Evolutionary conservation across 768 basidiomycete species (phyloP).

Genomic region (Hygrocybe coccinea): DNA sequence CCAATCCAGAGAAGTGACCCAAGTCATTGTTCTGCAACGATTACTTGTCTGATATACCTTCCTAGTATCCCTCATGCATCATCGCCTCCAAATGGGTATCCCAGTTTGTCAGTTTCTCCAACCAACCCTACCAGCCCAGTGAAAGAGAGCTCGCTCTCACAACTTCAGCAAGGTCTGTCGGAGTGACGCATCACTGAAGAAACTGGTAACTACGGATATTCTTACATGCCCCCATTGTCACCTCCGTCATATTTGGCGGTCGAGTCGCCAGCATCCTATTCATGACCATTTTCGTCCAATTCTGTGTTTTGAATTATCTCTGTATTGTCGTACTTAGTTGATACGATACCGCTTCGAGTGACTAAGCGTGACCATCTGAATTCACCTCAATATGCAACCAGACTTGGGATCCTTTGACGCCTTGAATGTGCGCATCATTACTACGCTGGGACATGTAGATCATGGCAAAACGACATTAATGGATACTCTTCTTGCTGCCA

Average conservation of each 20-base stretch:
- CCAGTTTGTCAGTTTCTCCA: conserved; percentile 67
- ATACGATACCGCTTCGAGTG: too few relatives aligned
- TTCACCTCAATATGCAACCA: not conserved
- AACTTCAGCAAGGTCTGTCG: conserved; percentile 12
- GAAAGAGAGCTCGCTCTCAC: conserved; percentile 53
- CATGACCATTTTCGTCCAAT: too few relatives aligned
- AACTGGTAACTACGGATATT: not conserved
- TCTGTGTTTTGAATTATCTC: too few relatives aligned
- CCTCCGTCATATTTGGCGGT: too few relatives aligned
- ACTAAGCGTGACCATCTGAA: too few relatives aligned
- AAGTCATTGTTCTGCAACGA: not conserved
- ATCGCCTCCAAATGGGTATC: conserved; percentile 56
- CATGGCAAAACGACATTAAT: conserved; percentile 96
- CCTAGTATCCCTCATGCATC: conserved; percentile 89
- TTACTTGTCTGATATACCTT: conserved; percentile 13
- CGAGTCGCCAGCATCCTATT: too few relatives aligned
- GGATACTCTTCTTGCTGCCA: conserved; percentile 92
- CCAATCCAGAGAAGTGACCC: conserved; percentile 93
- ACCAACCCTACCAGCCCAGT: conserved; percentile 62
- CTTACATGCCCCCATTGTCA: not conserved
- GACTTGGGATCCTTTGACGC: conserved; percentile 38
- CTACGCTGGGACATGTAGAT: conserved; percentile 86
- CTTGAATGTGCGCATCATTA: conserved; percentile 66
- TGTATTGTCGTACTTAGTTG: too few relatives aligned
- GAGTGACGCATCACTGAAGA: not conserved